Evolutionary conservation across 371 early-diverging fungal genomes (phyloP).

Genomic region (Saksenaea oblongispora): DNA sequence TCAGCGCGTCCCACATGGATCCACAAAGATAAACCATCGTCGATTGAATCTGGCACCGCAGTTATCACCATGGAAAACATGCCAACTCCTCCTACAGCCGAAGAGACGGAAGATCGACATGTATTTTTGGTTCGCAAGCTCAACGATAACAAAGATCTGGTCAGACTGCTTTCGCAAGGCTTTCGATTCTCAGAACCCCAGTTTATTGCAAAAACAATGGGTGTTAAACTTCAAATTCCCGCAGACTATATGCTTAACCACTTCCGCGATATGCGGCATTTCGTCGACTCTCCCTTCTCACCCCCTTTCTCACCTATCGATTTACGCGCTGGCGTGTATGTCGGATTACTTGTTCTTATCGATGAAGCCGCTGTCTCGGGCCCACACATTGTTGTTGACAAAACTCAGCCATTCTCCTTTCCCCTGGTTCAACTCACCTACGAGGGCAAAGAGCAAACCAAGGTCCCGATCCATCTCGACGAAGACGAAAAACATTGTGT

Average conservation of each 20-base stretch:
- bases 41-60: not conserved
- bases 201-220: constrained; percentile 46
- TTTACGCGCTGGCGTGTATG: constrained; percentile 18
- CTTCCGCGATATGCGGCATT: constrained; percentile 39
- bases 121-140: constrained; percentile 35
- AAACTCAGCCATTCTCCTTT: constrained; percentile 26
- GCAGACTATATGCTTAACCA: constrained; percentile 33
- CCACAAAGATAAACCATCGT: not conserved
- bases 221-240: constrained; percentile 33
- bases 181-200: constrained; percentile 44
- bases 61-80: not conserved
- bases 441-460: constrained; percentile 11
- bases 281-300: constrained; percentile 17
- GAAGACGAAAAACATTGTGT: constrained; percentile 21
- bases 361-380: constrained; percentile 21
- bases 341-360: constrained; percentile 31
- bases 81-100: not conserved
- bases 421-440: constrained; percentile 29
- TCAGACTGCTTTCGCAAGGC: constrained; percentile 31
- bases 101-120: constrained; percentile 29
- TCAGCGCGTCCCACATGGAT: not conserved
- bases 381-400: constrained; percentile 26
- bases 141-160: constrained; percentile 21
- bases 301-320: not conserved
- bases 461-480: constrained; percentile 11